Conservation (phyloP, 176 grass and related monocot genomes). For the Luzula sylvatica region DNA sequence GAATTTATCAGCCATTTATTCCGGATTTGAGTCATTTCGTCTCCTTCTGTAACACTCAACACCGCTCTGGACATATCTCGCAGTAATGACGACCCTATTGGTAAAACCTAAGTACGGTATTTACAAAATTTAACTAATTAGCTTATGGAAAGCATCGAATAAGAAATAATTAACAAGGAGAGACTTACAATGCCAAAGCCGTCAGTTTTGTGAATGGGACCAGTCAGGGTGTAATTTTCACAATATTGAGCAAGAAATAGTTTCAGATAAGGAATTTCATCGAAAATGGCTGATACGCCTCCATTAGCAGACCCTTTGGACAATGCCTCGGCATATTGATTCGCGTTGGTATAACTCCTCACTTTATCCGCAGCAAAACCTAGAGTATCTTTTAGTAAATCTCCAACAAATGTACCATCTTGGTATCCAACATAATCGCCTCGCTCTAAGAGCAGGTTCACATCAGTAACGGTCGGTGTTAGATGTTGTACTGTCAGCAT, state of each 20-base stretch:
- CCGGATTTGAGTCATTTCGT: conserved; percentile 18
- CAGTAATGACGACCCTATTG: conserved; percentile 24
- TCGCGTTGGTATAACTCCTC: neutral
- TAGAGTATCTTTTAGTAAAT: neutral
- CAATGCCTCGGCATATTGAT: conserved; percentile 34
- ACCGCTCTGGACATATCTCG: conserved; percentile 40
- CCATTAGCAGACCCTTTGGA: conserved; percentile 25
- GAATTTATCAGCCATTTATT: conserved; percentile 25
- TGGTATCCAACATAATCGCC: conserved; percentile 34
- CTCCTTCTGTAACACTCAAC: conserved; percentile 28
- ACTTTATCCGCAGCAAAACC: conserved; percentile 11
- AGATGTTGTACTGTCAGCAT: conserved; percentile 32
- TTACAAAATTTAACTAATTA: no score
- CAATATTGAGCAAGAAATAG: conserved; percentile 18
- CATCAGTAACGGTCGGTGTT: conserved; percentile 19
- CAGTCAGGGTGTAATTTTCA: conserved; percentile 26
- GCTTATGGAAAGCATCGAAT: no score
- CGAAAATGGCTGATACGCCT: conserved; percentile 38
- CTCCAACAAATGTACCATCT: conserved; percentile 14
- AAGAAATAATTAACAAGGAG: neutral
- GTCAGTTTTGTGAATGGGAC: conserved; percentile 26
- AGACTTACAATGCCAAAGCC: conserved; percentile 55
- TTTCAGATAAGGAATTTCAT: conserved; percentile 45
- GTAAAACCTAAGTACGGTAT: conserved; percentile 36
- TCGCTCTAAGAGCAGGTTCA: conserved; percentile 17